Conservation (phyloP, 2,329 filamentous ascomycete genomes). For the Penicillium sp. region DNA sequence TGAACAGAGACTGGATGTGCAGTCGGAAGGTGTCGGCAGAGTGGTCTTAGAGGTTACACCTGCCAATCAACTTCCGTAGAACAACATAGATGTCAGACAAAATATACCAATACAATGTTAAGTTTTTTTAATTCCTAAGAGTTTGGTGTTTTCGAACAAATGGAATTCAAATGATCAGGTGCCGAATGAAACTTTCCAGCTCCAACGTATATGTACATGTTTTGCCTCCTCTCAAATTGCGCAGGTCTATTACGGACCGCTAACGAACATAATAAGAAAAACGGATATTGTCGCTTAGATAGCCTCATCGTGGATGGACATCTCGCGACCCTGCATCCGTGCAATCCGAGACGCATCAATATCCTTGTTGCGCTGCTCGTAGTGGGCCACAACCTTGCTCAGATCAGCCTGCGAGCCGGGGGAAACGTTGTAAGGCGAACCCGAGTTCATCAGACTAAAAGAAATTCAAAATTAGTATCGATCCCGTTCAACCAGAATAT, state of each 20-base stretch:
- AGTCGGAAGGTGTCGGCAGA: conserved; percentile 46
- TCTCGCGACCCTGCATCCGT: conserved; percentile 46
- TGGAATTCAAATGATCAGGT: conserved; percentile 29
- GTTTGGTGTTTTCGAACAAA: conserved; percentile 18
- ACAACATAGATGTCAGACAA: neutral
- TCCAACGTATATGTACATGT: conserved; percentile 39
- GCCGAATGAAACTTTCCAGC: conserved; percentile 26
- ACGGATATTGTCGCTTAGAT: conserved; percentile 17
- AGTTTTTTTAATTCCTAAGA: neutral
- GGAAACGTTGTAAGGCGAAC: conserved; percentile 64
- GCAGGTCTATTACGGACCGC: conserved; percentile 25
- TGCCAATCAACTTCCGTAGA: conserved; percentile 3
- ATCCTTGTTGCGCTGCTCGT: conserved; percentile 58
- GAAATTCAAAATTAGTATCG: conserved; percentile 7
- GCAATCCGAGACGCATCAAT: conserved; percentile 58
- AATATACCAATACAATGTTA: neutral
- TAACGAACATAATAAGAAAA: conserved; percentile 17
- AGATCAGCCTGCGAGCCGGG: conserved; percentile 63
- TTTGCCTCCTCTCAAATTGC: conserved; percentile 20
- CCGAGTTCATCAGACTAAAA: conserved; percentile 61
- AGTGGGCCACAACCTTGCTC: conserved; percentile 62
- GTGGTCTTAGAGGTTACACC: conserved; percentile 41
- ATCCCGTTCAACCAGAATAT: neutral
- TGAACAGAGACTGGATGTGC: conserved; percentile 37
- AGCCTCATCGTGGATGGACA: conserved; percentile 45